Evolutionary conservation across 169 alveolate genomes (phyloP).

Genomic region (Babesia gibsoni): DNA sequence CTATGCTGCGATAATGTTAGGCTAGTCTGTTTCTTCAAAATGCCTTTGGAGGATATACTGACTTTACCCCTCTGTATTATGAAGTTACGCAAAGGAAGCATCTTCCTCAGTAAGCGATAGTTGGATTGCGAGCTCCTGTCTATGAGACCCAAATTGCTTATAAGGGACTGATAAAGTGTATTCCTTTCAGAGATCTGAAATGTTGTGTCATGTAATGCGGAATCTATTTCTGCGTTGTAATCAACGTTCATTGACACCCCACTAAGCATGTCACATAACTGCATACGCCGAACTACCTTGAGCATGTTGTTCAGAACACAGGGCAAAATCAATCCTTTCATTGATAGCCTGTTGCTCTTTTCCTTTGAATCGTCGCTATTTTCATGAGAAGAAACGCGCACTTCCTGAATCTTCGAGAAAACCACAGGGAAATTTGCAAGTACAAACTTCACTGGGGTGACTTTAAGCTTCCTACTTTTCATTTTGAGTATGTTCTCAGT

Average conservation of each 20-base stretch:
- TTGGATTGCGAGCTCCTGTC: neutral
- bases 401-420: constrained; percentile 44
- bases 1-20: neutral
- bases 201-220: constrained; percentile 33
- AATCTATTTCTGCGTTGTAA: constrained; percentile 45
- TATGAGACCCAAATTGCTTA: constrained; percentile 12
- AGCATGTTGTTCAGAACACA: constrained; percentile 18
- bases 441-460: constrained; percentile 23
- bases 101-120: constrained; percentile 39
- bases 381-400: constrained; percentile 13
- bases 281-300: constrained; percentile 19
- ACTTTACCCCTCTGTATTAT: constrained; percentile 29
- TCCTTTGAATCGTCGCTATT: neutral
- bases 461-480: neutral
- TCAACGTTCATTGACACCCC: constrained; percentile 3
- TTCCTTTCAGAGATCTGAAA: constrained; percentile 48
- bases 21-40: neutral
- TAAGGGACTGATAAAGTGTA: constrained; percentile 39
- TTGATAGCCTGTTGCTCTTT: neutral
- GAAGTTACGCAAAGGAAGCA: constrained; percentile 46
- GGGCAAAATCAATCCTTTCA: constrained; percentile 57
- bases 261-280: neutral
- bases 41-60: constrained; percentile 10
- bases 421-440: constrained; percentile 51
- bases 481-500: constrained; percentile 2